These are phyloP conservation scores for Solanum dulcamara DNA, from an alignment of 257 asterid species.

Conservation along the genomic window DNA sequence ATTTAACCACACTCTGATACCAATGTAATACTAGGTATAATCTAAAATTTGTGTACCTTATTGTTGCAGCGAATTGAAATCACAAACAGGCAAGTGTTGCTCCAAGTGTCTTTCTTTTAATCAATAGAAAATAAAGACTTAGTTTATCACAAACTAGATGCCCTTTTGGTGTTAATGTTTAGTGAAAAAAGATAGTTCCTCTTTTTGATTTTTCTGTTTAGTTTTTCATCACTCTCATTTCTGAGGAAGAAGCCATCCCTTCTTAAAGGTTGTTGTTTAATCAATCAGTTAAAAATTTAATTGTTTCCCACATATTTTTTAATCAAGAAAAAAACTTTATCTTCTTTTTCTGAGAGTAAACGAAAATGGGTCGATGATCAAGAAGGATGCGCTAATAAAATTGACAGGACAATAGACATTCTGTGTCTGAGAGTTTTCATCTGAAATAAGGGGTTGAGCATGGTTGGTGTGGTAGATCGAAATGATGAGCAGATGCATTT, in stretches of 20 bases:
- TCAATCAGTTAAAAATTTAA: not conserved
- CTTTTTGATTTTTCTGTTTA: not conserved
- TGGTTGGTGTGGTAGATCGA: no score
- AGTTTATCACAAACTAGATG: not conserved
- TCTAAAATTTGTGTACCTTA: not conserved
- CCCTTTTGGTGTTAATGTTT: not conserved
- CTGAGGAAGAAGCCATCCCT: not conserved
- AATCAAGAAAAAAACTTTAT: not conserved
- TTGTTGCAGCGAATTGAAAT: no score
- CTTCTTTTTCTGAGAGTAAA: not conserved
- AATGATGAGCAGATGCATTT: no score
- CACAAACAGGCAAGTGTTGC: not conserved
- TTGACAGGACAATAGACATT: no score
- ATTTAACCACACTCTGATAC: not conserved
- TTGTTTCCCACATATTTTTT: not conserved
- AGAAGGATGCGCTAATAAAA: no score
- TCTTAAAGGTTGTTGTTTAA: not conserved
- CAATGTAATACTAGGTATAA: no score
- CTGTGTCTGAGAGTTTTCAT: no score
- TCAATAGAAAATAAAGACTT: not conserved
- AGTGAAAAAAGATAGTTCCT: not conserved
- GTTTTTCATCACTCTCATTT: not conserved
- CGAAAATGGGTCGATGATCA: no score
- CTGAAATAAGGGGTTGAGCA: no score
- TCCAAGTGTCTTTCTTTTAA: not conserved